These are phyloP conservation scores for Agrocybe chaxingu DNA, from an alignment of 768 basidiomycete genomes.

Conservation along the genomic window DNA sequence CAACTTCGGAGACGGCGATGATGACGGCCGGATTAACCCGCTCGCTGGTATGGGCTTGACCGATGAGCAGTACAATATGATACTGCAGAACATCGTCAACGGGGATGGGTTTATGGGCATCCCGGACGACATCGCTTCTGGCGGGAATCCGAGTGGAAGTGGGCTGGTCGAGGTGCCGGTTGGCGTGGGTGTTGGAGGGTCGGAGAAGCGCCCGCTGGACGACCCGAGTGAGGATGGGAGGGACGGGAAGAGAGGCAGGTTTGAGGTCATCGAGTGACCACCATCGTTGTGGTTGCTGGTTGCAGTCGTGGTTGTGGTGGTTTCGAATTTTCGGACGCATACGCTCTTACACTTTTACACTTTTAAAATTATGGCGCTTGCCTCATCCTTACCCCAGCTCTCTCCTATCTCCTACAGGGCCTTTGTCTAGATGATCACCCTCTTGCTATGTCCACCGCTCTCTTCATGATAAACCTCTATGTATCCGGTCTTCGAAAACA, in stretches of 20 bases:
- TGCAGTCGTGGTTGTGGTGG: no score
- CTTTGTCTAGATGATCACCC: no score
- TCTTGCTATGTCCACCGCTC: no score
- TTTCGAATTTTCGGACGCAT: no score
- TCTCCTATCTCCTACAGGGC: no score
- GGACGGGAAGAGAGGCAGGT: constrained; percentile 55
- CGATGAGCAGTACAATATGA: constrained; percentile 83
- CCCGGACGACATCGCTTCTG: constrained; percentile 19
- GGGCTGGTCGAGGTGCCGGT: background rate
- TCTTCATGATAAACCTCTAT: no score
- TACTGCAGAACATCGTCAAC: constrained; percentile 70
- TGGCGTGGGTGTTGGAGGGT: constrained; percentile 8
- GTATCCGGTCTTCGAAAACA: no score
- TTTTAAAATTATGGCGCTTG: no score
- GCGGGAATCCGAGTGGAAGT: constrained; percentile 7
- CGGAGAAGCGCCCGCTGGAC: constrained; percentile 22
- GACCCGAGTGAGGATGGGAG: constrained; percentile 31
- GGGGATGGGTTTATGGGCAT: constrained; percentile 56
- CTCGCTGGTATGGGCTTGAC: constrained; percentile 84
- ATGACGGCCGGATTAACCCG: constrained; percentile 70
- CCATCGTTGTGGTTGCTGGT: no score
- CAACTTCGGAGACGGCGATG: constrained; percentile 28
- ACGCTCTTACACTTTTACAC: no score
- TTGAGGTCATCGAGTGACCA: constrained; percentile 55
- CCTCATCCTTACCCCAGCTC: no score